Evolutionary conservation across 345 rosid species (phyloP).

Genomic region (Populus tremula): DNA sequence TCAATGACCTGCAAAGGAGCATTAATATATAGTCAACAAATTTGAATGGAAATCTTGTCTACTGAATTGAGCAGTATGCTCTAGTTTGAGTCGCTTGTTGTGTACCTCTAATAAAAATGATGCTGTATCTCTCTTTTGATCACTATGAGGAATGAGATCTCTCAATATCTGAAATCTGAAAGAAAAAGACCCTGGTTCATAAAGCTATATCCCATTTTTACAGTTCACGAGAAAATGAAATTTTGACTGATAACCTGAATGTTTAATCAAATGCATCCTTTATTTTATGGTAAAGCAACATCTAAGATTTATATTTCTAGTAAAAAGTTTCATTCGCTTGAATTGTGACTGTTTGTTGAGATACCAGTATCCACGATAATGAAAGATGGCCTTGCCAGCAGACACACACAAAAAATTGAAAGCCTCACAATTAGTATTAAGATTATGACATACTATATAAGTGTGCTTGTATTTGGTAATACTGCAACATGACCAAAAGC

Average conservation of each 20-base stretch:
- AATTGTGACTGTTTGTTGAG: neutral
- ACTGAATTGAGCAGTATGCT: neutral
- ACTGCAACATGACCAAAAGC: neutral
- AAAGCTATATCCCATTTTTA: neutral
- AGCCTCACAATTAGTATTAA: neutral
- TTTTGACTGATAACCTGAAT: neutral
- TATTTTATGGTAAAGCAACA: neutral
- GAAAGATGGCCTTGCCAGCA: neutral
- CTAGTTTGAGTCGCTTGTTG: neutral
- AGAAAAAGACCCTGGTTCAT: conserved; percentile 2
- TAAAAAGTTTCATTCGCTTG: neutral
- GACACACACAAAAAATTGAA: neutral
- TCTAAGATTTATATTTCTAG: neutral
- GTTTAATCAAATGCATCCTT: conserved; percentile 2
- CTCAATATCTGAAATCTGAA: conserved; percentile 37
- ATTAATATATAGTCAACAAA: conserved; percentile 1
- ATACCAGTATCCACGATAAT: neutral
- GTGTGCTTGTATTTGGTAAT: neutral
- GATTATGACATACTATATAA: neutral
- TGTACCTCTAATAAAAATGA: conserved; percentile 35
- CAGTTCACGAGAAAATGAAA: neutral
- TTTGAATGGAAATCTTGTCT: neutral
- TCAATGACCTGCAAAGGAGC: conserved; percentile 29
- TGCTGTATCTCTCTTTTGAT: conserved; percentile 37
- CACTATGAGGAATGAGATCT: conserved; percentile 33